phyloP scores from a whole-genome alignment of 2,329 filamentous ascomycete genomes.

The Diaporthe amygdali region DNA sequence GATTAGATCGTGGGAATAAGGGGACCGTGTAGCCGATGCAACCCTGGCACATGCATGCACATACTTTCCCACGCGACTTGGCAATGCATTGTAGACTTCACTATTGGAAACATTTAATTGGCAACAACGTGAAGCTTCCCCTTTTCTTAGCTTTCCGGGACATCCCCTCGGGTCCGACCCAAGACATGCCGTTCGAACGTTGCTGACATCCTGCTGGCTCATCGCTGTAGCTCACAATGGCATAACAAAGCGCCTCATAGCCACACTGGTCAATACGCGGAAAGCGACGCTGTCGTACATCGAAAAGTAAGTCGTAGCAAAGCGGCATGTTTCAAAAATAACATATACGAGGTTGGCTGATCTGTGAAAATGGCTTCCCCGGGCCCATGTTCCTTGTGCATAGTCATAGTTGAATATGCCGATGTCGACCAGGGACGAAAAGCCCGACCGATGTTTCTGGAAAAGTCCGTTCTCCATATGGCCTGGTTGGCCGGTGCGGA shows the following conservation, averaged over 20 bases:
- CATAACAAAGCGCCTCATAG: not conserved
- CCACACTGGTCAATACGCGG: not conserved
- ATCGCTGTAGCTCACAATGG: not conserved
- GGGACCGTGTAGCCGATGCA: not conserved
- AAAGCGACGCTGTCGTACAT: not conserved
- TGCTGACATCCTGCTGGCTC: not conserved
- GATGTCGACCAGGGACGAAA: not conserved
- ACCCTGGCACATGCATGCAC: not conserved
- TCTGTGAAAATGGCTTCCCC: not conserved
- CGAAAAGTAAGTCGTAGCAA: not conserved
- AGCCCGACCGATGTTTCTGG: not conserved
- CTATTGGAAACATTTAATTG: not conserved
- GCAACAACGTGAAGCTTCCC: not conserved
- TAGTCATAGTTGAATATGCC: not conserved
- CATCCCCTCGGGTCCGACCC: not conserved
- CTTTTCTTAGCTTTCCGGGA: slow-evolving; percentile 1
- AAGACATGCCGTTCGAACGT: not conserved
- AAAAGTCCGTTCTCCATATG: not conserved
- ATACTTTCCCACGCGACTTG: not conserved
- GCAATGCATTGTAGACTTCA: not conserved
- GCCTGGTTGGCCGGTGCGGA: slow-evolving; percentile 1
- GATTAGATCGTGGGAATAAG: not conserved
- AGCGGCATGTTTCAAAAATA: not conserved
- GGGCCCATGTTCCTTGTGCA: slow-evolving; percentile 3
- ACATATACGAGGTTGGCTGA: not conserved